phyloP scores from a whole-genome alignment of 2,329 filamentous ascomycete species.

The Colletotrichum gloeosporioides region DNA sequence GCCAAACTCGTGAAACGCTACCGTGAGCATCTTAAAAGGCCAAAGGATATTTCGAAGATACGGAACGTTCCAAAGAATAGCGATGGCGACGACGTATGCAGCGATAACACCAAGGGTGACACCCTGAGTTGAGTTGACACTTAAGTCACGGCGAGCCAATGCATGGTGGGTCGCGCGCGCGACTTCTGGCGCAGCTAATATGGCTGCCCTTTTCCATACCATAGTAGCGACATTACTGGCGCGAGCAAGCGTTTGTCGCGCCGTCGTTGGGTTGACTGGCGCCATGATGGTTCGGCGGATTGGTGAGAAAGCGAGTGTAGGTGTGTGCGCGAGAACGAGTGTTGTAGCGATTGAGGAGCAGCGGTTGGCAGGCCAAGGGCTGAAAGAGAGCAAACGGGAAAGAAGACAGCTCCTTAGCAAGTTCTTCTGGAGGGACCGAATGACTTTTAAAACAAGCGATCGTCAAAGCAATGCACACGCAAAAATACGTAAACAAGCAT shows the following conservation, averaged over 20 bases:
- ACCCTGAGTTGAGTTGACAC: slow-evolving; percentile 70
- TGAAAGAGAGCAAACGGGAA: neutral
- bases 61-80: slow-evolving; percentile 79
- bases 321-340: neutral
- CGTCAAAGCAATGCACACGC: neutral
- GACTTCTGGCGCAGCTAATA: neutral
- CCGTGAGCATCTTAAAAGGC: slow-evolving; percentile 88
- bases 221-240: neutral
- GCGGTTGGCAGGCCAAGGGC: neutral
- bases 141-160: slow-evolving; percentile 57
- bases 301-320: neutral
- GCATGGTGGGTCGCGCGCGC: slow-evolving; percentile 12
- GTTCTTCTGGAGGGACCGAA: neutral
- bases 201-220: slow-evolving; percentile 4
- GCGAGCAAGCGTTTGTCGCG: slow-evolving; percentile 9
- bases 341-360: neutral
- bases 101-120: slow-evolving; percentile 75
- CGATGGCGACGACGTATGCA: slow-evolving; percentile 73
- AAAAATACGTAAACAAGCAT: slow-evolving; percentile 15
- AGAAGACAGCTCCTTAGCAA: neutral
- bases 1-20: slow-evolving; percentile 82
- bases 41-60: slow-evolving; percentile 77
- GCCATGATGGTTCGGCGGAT: neutral
- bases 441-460: neutral
- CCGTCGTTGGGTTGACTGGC: slow-evolving; percentile 10